phyloP scores from a whole-genome alignment of 2,329 filamentous ascomycete genomes.

The Chrysosporium queenslandicum region DNA sequence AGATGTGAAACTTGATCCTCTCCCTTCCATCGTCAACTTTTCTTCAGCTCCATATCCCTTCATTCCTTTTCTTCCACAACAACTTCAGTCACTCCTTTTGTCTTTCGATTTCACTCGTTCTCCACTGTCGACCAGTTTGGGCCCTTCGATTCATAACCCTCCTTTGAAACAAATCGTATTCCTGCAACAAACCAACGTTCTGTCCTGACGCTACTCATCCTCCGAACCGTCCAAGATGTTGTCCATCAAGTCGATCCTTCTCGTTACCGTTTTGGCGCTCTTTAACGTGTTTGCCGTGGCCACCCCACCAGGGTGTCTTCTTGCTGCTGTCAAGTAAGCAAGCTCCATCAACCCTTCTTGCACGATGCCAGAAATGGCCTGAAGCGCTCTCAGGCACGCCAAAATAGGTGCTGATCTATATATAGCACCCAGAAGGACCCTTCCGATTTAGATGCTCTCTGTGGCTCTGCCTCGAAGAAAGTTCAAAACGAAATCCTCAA shows the following conservation, averaged over 20 bases:
- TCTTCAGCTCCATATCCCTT: background rate
- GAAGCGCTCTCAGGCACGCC: background rate
- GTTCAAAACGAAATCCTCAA: conserved; percentile 31
- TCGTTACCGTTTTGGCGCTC: conserved; percentile 38
- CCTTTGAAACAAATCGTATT: conserved; percentile 16
- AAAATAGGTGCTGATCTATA: conserved; percentile 14
- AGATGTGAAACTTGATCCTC: background rate
- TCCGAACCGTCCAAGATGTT: conserved; percentile 31
- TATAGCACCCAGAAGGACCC: conserved; percentile 30
- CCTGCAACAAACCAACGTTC: background rate
- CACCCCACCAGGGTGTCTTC: conserved; percentile 43
- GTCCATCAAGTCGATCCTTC: conserved; percentile 35
- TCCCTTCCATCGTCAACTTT: background rate
- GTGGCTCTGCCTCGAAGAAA: conserved; percentile 28
- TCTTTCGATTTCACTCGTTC: conserved; percentile 1
- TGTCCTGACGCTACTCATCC: background rate
- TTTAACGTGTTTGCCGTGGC: conserved; percentile 35
- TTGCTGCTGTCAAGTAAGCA: conserved; percentile 43
- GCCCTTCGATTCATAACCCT: conserved; percentile 11
- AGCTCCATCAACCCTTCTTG: background rate
- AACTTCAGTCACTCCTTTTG: conserved; percentile 5
- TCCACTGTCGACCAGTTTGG: conserved; percentile 3
- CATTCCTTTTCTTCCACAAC: background rate
- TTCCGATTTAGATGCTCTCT: conserved; percentile 32
- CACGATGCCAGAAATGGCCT: background rate